These are phyloP conservation scores for Pleurotus platypus DNA, from an alignment of 768 basidiomycete genomes.

Conservation along the genomic window DNA sequence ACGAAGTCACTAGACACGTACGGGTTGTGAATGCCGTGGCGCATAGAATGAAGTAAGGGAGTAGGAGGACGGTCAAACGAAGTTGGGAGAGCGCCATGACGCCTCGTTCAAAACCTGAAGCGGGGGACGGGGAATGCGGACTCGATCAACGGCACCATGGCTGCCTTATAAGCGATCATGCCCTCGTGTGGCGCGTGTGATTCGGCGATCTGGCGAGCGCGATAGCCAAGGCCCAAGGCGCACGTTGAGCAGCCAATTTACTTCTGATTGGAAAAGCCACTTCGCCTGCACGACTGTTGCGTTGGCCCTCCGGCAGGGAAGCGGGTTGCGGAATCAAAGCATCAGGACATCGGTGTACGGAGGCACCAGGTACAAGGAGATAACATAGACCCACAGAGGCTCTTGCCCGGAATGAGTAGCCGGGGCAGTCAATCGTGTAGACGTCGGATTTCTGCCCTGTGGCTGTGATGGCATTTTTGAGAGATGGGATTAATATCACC, in stretches of 20 bases:
- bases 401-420: background rate
- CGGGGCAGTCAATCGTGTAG: background rate
- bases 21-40: background rate
- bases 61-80: constrained; percentile 1
- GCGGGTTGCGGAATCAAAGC: constrained; percentile 2
- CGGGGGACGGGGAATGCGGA: background rate
- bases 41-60: constrained; percentile 3
- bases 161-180: background rate
- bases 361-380: constrained; percentile 4
- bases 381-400: background rate
- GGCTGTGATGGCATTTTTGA: background rate
- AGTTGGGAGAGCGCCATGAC: constrained; percentile 5
- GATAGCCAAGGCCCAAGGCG: background rate
- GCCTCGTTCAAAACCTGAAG: background rate
- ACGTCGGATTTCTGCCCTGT: background rate
- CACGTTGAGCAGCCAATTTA: background rate
- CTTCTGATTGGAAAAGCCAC: constrained; percentile 3
- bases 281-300: background rate
- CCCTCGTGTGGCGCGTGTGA: background rate
- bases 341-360: background rate
- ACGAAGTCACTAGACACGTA: background rate
- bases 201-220: background rate
- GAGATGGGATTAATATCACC: background rate
- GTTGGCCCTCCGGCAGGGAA: background rate
- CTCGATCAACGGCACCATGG: background rate